Conservation (phyloP, 2,329 filamentous ascomycete genomes). For the Trichophaea hybrida region DNA sequence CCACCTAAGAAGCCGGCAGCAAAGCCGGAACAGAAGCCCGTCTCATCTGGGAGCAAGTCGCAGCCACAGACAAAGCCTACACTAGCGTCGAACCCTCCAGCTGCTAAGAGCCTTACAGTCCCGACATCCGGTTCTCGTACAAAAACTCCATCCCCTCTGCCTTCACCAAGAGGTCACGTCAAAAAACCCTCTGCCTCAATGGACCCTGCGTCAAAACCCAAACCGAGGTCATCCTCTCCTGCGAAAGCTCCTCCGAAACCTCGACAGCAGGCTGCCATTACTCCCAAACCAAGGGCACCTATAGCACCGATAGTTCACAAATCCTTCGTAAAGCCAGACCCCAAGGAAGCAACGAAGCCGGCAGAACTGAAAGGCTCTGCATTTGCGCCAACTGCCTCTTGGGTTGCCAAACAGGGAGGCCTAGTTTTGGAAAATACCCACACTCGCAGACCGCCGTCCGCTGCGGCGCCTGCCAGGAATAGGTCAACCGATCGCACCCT, state of each 20-base stretch:
- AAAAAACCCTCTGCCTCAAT: not conserved
- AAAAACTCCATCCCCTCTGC: slow-evolving; percentile 14
- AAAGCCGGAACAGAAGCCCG: slow-evolving; percentile 7
- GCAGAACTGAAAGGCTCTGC: slow-evolving; percentile 18
- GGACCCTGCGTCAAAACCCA: not conserved
- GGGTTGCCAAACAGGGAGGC: slow-evolving; percentile 12
- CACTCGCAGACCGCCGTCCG: slow-evolving; percentile 8
- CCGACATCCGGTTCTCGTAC: slow-evolving; percentile 11
- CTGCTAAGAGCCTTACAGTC: slow-evolving; percentile 10
- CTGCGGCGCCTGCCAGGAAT: slow-evolving; percentile 7
- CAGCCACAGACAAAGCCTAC: slow-evolving; percentile 4
- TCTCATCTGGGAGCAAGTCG: not conserved
- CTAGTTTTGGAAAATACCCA: slow-evolving; percentile 1
- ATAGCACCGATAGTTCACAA: slow-evolving; percentile 1
- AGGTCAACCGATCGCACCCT: slow-evolving; percentile 4
- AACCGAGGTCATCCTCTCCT: not conserved
- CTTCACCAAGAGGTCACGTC: slow-evolving; percentile 7
- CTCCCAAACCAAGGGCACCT: slow-evolving; percentile 6
- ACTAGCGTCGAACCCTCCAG: not conserved
- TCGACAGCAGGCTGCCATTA: slow-evolving; percentile 2
- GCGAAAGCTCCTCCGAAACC: slow-evolving; percentile 4
- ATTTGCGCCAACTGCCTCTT: slow-evolving; percentile 15
- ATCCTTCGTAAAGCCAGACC: slow-evolving; percentile 8
- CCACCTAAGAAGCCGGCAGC: not conserved
- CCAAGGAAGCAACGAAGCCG: slow-evolving; percentile 17